Percentiles rank a stretch among this genome's conserved stretches.
These are phyloP conservation scores for Chlorella sp. DNA, from an alignment of 139 green algal genomes.

Conservation along the genomic window DNA sequence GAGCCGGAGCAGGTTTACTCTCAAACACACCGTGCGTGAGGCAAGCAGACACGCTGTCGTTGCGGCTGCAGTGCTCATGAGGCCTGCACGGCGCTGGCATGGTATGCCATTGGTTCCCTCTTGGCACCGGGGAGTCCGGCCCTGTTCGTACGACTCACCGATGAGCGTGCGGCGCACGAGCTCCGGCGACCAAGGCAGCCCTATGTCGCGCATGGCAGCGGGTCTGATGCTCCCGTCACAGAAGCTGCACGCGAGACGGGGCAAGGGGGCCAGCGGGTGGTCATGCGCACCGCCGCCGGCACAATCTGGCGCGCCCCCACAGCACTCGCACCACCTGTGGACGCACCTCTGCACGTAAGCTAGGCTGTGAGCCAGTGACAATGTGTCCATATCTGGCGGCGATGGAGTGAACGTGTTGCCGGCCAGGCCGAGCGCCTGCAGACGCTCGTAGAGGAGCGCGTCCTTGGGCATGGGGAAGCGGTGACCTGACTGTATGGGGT, in stretches of 20 bases:
- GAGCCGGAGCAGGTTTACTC: no score
- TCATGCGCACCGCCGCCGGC: no score
- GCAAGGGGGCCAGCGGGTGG: no score
- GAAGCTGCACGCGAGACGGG: slow-evolving; percentile 19
- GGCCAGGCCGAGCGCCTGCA: slow-evolving; percentile 25
- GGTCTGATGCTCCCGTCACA: slow-evolving; percentile 26
- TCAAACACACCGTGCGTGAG: no score
- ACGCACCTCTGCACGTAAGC: background rate
- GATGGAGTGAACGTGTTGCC: slow-evolving; percentile 34
- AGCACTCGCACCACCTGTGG: no score
- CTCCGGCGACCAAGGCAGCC: slow-evolving; percentile 39
- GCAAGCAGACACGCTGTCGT: no score
- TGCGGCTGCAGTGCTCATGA: no score
- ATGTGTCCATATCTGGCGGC: slow-evolving; percentile 26
- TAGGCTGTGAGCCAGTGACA: slow-evolving; percentile 32
- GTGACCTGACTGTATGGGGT: slow-evolving; percentile 32
- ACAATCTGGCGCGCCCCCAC: background rate
- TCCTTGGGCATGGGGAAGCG: slow-evolving; percentile 58
- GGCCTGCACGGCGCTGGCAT: no score
- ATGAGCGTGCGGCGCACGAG: slow-evolving; percentile 44
- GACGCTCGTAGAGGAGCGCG: slow-evolving; percentile 32
- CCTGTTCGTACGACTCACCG: no score
- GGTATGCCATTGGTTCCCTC: no score
- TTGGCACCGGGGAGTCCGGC: no score
- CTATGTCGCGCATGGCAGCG: slow-evolving; percentile 34